A percentile compares a stretch with the other conserved stretches of the same genome.
phyloP scores from a whole-genome alignment of 192 early-diverging fungal genomes.

The Dissophora globulifera region DNA sequence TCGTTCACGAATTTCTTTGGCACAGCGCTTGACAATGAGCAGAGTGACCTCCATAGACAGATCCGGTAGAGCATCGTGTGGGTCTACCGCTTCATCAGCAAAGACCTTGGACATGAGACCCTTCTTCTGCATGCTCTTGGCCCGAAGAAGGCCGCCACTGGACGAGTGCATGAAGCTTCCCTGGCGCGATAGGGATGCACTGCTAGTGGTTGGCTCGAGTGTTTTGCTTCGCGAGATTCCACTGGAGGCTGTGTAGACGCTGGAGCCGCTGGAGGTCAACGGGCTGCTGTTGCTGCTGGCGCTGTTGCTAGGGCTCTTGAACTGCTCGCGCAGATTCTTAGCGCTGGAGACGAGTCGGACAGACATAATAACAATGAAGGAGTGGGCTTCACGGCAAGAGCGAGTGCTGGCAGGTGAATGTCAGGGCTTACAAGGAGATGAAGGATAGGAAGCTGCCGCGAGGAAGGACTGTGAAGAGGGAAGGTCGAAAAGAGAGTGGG shows the following conservation, averaged over 20 bases:
- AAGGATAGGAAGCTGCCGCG: no score
- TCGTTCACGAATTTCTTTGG: slow-evolving; percentile 52
- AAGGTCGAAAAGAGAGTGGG: neutral
- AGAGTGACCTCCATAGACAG: slow-evolving; percentile 48
- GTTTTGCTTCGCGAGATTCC: slow-evolving; percentile 10
- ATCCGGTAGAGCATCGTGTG: slow-evolving; percentile 8
- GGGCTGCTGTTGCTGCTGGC: neutral
- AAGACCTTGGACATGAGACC: slow-evolving; percentile 37
- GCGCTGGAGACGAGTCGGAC: slow-evolving; percentile 40
- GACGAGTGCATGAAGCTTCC: slow-evolving; percentile 30
- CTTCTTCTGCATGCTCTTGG: slow-evolving; percentile 42
- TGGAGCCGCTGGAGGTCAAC: slow-evolving; percentile 12
- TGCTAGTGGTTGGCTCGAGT: slow-evolving; percentile 17
- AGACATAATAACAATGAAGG: slow-evolving; percentile 37
- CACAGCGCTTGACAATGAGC: slow-evolving; percentile 42
- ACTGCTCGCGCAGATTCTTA: slow-evolving; percentile 34
- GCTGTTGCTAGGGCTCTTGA: slow-evolving; percentile 10
- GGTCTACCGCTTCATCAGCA: slow-evolving; percentile 15
- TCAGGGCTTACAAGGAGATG: no score
- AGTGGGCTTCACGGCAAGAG: no score
- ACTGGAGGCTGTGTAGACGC: slow-evolving; percentile 8
- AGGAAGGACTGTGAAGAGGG: neutral
- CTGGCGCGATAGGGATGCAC: slow-evolving; percentile 11
- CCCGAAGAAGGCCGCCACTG: slow-evolving; percentile 24
- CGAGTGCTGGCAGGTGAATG: no score